A percentile compares a stretch with the other conserved stretches of the same genome.
Conservation (phyloP, 805 yeast species). For the Starmera caribaea region DNA sequence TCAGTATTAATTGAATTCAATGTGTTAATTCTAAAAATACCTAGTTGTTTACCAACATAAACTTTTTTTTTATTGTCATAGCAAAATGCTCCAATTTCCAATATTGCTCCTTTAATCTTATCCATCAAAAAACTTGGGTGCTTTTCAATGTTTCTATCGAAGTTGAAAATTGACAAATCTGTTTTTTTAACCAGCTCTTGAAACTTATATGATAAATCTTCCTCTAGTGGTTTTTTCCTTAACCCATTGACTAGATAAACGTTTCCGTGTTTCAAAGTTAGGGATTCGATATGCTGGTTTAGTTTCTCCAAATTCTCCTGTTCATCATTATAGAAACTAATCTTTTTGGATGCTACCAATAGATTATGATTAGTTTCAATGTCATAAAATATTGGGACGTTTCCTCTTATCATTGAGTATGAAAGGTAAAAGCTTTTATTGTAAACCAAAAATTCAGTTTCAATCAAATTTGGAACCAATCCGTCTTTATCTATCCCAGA, state of each 20-base stretch:
- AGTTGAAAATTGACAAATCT: constrained; percentile 24
- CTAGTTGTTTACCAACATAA: constrained; percentile 73
- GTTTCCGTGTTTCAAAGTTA: constrained; percentile 71
- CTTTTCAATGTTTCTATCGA: constrained; percentile 28
- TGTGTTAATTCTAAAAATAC: constrained; percentile 84
- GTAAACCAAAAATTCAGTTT: constrained; percentile 73
- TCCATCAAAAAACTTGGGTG: constrained; percentile 35
- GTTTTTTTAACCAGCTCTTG: constrained; percentile 37
- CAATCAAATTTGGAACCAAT: constrained; percentile 83
- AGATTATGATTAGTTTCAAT: constrained; percentile 53
- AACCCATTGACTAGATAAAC: constrained; percentile 75
- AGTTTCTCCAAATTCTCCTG: constrained; percentile 39
- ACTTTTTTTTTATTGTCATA: constrained; percentile 54
- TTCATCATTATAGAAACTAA: constrained; percentile 60
- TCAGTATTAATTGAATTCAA: constrained; percentile 76
- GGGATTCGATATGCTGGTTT: constrained; percentile 70
- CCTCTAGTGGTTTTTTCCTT: constrained; percentile 62
- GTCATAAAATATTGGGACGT: constrained; percentile 93
- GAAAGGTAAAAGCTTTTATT: constrained; percentile 45
- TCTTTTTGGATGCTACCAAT: constrained; percentile 62
- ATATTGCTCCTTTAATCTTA: constrained; percentile 51
- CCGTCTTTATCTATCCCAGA: constrained; percentile 92
- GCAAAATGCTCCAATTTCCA: constrained; percentile 77
- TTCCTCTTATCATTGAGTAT: constrained; percentile 80
- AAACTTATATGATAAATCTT: constrained; percentile 53